Base-by-base conservation (phyloP, 2,329 filamentous ascomycete species). In the Aureobasidium vineae region DNA sequence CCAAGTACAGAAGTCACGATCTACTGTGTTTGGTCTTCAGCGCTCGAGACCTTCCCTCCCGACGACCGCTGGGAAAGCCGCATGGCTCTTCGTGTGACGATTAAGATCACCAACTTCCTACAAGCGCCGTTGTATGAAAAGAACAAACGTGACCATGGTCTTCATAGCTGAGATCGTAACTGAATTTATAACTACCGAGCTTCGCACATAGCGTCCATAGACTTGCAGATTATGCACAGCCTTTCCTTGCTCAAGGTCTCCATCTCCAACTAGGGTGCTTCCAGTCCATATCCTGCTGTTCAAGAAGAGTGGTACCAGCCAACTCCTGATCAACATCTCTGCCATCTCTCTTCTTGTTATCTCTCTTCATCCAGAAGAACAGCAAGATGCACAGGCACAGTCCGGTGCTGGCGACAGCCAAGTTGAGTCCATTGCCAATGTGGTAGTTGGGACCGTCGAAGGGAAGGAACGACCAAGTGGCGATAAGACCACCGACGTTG, bases 391-490 rank as follows among this genome's bases (percentile, higher is more conserved):
- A 82, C 79, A 5, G 80, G 79, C 3, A 83, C 65, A 90, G 73
- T 1, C 85, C 85, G 1, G 78, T 77, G n/a, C 79, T 80, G n/a
- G 81, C 80, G 0, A 85, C 86, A 0, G 85, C 89, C 50, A 90
- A 72, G 73, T 91, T 91, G 41, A 91, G 74, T 0, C 88, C 88
- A 72, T 91, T 91, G 1, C 89, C 89, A 66, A 90, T 90, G 68
- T 80, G 86, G 71, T 86, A 92, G 67, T 90, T 76, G 0, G 89
- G 89, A 0, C 71, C 84, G 72, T 91, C 88, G 70, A 78, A 84
- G 0, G 84, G 82, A 19, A 90, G 71, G 76, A 88, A 90, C 1
- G 80, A 82, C 73, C 73, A 75, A 0, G 73, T 75, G 1, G 69
- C 70, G 50, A 75, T 72, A 21, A 75, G 57, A 8, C 73, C 89